A percentile compares a stretch with the other conserved stretches of the same genome.
Evolutionary conservation across 78 protist species (phyloP).

Genomic region (Guillardia theta): DNA sequence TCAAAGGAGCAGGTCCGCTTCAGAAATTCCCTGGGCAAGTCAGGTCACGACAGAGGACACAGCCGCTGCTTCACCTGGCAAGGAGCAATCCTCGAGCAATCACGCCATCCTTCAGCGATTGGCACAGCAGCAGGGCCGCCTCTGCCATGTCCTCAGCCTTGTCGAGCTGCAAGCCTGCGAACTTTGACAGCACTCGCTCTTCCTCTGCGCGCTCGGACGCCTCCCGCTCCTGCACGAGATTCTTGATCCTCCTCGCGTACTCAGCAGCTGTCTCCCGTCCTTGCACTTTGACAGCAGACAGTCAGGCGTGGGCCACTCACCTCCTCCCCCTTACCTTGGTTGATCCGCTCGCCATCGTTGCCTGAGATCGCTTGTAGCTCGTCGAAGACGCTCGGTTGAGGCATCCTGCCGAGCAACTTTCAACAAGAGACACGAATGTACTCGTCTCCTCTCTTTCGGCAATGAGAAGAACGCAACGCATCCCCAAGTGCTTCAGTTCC

Average conservation of each 20-base stretch:
- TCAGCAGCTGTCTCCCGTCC: background rate
- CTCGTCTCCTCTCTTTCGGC: no score
- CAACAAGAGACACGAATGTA: no score
- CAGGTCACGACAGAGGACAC: background rate
- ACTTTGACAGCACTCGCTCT: background rate
- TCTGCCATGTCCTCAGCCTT: no score
- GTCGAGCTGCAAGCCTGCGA: background rate
- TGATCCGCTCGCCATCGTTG: background rate
- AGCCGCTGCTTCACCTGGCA: background rate
- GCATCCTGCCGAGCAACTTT: no score
- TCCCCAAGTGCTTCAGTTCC: no score
- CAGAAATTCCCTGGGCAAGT: background rate
- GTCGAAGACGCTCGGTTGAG: no score
- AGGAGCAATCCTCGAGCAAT: background rate
- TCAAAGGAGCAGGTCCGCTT: background rate
- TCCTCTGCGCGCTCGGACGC: background rate
- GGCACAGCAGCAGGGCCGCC: background rate
- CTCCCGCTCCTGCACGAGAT: background rate
- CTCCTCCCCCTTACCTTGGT: background rate
- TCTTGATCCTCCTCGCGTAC: background rate
- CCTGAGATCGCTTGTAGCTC: background rate
- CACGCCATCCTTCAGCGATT: background rate
- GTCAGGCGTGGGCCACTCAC: background rate
- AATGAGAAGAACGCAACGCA: no score
- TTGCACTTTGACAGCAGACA: background rate